Base-by-base conservation (phyloP, 2,329 filamentous ascomycete species). In the Phaeosphaeriaceae sp. region DNA sequence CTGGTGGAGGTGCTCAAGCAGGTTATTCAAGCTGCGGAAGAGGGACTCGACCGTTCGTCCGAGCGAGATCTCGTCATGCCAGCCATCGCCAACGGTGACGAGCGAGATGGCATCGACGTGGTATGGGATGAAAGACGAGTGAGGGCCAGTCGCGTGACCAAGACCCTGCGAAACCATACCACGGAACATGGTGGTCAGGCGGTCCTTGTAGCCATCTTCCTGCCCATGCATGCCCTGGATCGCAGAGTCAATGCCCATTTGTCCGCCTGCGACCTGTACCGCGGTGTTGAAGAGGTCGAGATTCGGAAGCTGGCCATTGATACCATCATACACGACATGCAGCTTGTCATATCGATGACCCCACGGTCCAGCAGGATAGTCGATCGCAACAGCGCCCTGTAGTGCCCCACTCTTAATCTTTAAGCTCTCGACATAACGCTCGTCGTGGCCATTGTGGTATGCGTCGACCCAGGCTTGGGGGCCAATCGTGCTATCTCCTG, bases 381-480 rank as follows among this genome's bases (percentile, higher is more conserved):
- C 95, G 48, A 99, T 85, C n/a, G 92, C 94, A 36, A 99, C 82
- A 33, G 92, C 95, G 13, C 92, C 95, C 79, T 99, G 95, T 33
- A 99, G 83, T 7, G 93, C 92, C 19, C 95, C 95, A 17, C 92
- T 95, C 80, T 98, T 98, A 70, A 98, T 85, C 1, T 93, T 89
- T 48, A 99, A 80, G 1, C 91, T 85, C 54, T 89, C 87, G 24
- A 98, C 89, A 7, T 83, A 85, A 5, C 84, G 80, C 0, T 89
- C 84, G 65, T 90, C 85, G 71, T 97, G 93, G 20, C 91, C 89
- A 76, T 97, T 92, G 77, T 99, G 95, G 77, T 99, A 99, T 1
- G 95, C 95, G 73, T 97, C 93, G 9, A 97, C 92, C 95, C 95
- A 99, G 22, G 95, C 95, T 75, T 98, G 93, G 0, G 93, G 92